Conservation (phyloP, 2,329 filamentous ascomycete genomes). For the Exophiala xenobiotica region DNA sequence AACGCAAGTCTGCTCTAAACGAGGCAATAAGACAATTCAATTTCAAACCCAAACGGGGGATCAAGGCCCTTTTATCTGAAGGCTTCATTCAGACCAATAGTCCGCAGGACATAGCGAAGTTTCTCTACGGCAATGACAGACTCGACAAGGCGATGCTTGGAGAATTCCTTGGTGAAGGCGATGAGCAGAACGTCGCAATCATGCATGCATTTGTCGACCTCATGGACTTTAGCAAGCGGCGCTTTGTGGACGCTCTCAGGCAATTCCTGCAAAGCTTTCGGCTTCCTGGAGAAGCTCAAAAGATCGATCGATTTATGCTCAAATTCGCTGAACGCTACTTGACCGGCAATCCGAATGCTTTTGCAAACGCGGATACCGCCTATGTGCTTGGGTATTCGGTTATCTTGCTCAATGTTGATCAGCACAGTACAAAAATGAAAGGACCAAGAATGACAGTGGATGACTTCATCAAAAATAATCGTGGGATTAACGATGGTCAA, state of each 20-base stretch:
- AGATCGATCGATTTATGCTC: conserved; percentile 99
- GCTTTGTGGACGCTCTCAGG: conserved; percentile 88
- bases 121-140: conserved; percentile 76
- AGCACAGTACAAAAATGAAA: conserved; percentile 85
- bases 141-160: conserved; percentile 91
- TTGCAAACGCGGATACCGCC: conserved; percentile 95
- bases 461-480: conserved; percentile 98
- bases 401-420: conserved; percentile 93
- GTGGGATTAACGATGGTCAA: conserved; percentile 94
- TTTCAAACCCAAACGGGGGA: conserved; percentile 92
- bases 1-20: conserved; percentile 84
- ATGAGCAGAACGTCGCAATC: conserved; percentile 87
- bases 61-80: conserved; percentile 78
- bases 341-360: conserved; percentile 91
- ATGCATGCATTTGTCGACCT: conserved; percentile 97
- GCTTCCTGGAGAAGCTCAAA: conserved; percentile 92
- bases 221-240: conserved; percentile 89
- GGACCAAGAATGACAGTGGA: conserved; percentile 85
- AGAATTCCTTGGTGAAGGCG: conserved; percentile 91
- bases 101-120: conserved; percentile 79
- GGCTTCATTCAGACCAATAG: conserved; percentile 81
- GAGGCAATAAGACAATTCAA: conserved; percentile 93
- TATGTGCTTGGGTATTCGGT: conserved; percentile 96
- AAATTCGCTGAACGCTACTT: conserved; percentile 98
- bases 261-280: conserved; percentile 94